Conservation (phyloP, 2,329 filamentous ascomycete genomes). For the Talaromyces marneffei region DNA sequence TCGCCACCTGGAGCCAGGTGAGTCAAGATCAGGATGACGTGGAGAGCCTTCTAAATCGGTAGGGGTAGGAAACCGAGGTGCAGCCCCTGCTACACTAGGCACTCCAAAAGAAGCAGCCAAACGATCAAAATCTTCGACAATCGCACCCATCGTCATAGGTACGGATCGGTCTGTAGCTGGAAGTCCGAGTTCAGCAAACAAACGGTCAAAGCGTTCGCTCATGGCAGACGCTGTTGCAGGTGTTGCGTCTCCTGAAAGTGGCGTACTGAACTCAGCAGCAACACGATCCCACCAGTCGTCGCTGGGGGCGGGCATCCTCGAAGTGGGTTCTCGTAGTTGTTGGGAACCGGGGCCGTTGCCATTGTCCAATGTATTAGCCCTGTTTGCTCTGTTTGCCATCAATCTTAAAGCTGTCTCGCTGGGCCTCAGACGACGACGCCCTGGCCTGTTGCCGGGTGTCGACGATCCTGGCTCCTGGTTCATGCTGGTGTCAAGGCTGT, state of each 20-base stretch:
- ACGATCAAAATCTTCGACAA: background rate
- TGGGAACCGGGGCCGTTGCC: slow-evolving; percentile 12
- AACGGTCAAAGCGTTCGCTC: background rate
- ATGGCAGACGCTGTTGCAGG: background rate
- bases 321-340: slow-evolving; percentile 19
- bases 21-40: slow-evolving; percentile 15
- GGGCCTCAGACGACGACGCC: slow-evolving; percentile 22
- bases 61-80: background rate
- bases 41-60: background rate
- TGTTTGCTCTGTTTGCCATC: slow-evolving; percentile 6
- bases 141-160: background rate
- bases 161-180: background rate
- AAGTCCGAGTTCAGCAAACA: background rate
- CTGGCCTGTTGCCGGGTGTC: slow-evolving; percentile 17
- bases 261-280: background rate
- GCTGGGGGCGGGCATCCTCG: slow-evolving; percentile 14
- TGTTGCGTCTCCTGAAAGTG: background rate
- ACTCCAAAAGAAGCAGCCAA: background rate
- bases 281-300: background rate
- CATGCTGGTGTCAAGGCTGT: background rate
- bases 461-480: slow-evolving; percentile 19
- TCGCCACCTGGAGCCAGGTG: slow-evolving; percentile 40
- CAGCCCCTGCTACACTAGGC: background rate
- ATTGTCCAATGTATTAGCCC: slow-evolving; percentile 3
- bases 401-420: slow-evolving; percentile 19